These are phyloP conservation scores for Populus hybrid DNA, from an alignment of 441 rosid genomes.

Conservation along the genomic window DNA sequence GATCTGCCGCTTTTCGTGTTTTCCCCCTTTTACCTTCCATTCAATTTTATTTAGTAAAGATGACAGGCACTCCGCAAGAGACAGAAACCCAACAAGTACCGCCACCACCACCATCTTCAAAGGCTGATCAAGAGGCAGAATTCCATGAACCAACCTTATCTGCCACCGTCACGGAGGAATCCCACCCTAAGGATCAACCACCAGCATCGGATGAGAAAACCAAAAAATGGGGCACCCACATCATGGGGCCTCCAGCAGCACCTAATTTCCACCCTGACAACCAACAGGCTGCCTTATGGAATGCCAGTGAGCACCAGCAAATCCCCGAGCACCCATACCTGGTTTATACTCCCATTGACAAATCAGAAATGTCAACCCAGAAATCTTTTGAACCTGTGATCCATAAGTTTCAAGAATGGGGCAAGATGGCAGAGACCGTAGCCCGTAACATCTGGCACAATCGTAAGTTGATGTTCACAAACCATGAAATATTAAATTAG, in stretches of 20 bases:
- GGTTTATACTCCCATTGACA: conserved; percentile 49
- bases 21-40: background rate
- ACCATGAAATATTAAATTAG: background rate
- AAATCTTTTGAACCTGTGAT: conserved; percentile 71
- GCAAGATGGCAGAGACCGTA: conserved; percentile 63
- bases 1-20: background rate
- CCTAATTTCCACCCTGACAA: no score
- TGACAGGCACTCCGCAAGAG: background rate
- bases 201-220: conserved; percentile 41
- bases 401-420: conserved; percentile 67
- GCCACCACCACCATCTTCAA: background rate
- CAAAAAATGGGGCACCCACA: conserved; percentile 39
- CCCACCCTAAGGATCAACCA: background rate
- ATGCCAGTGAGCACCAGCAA: conserved; percentile 31
- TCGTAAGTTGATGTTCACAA: conserved; percentile 36
- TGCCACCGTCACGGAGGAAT: background rate
- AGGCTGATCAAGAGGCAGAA: background rate
- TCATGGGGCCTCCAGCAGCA: no score
- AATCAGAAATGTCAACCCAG: conserved; percentile 28
- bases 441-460: conserved; percentile 87
- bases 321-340: conserved; percentile 55
- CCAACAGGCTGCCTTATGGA: no score
- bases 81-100: background rate
- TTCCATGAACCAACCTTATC: background rate
- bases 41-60: background rate